Evolutionary conservation across 1,284 basidiomycete species (phyloP).

Genomic region (Stygiomarasmius scandens): DNA sequence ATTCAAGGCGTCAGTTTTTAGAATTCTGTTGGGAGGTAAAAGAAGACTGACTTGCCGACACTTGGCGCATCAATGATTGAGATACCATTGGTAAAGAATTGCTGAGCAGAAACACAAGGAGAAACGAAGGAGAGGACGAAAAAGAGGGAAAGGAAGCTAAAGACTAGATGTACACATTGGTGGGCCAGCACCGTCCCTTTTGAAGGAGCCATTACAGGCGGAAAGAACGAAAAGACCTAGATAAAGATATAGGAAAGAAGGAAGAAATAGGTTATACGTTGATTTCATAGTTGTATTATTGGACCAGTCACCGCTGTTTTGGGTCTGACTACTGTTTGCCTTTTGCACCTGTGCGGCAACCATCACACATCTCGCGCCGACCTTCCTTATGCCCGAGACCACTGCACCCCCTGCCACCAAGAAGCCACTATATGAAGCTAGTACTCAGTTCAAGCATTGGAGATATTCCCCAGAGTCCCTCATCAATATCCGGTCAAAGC

Average conservation of each 20-base stretch:
- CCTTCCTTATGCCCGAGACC: constrained; percentile 4
- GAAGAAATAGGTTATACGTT: not conserved
- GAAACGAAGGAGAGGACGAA: not conserved
- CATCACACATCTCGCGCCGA: not conserved
- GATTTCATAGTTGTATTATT: too few species aligned
- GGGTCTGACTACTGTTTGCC: too few species aligned
- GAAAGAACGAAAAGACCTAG: not conserved
- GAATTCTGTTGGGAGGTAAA: not conserved
- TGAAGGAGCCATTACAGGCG: not conserved
- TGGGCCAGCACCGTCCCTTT: not conserved
- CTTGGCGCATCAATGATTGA: constrained; percentile 50
- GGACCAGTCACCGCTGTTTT: too few species aligned
- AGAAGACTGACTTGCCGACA: constrained; percentile 40
- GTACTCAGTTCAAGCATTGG: constrained; percentile 89
- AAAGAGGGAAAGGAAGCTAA: not conserved
- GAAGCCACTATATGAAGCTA: constrained; percentile 71
- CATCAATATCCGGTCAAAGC: constrained; percentile 53
- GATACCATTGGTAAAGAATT: constrained; percentile 50
- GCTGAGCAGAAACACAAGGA: constrained; percentile 31
- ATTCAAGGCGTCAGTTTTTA: not conserved
- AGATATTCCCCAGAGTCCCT: constrained; percentile 77
- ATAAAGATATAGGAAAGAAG: not conserved
- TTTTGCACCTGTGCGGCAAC: too few species aligned
- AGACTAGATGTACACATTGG: not conserved
- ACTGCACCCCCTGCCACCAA: constrained; percentile 21